Evolutionary conservation across 345 rosid genomes (phyloP).

Genomic region (Iberis pinnata): DNA sequence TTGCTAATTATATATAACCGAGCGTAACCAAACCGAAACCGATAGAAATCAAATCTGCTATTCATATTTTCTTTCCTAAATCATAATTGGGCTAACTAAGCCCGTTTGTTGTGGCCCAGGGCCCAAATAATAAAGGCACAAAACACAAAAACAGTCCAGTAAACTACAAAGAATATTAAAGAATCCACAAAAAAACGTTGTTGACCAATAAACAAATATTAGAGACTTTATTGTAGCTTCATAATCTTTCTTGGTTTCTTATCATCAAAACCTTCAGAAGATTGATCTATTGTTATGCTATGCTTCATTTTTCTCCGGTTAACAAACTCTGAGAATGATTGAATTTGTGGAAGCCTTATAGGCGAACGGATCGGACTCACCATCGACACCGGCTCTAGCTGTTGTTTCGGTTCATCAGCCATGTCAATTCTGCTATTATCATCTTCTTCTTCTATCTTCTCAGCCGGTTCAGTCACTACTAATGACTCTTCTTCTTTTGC

Average conservation of each 20-base stretch:
- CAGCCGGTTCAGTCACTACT: constrained; percentile 7
- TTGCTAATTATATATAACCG: no score
- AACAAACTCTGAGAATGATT: constrained; percentile 71
- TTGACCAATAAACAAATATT: neutral
- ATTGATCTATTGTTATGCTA: constrained; percentile 27
- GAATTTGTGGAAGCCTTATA: constrained; percentile 46
- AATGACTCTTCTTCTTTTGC: constrained; percentile 19
- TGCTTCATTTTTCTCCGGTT: constrained; percentile 39
- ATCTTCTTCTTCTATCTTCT: constrained; percentile 14
- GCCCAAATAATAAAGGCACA: no score
- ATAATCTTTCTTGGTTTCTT: constrained; percentile 43
- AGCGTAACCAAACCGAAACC: no score
- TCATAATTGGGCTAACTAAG: no score
- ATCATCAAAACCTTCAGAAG: constrained; percentile 24
- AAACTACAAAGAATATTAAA: no score
- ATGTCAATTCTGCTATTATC: neutral
- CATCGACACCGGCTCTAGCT: neutral
- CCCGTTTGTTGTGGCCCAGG: no score
- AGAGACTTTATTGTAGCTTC: constrained; percentile 39
- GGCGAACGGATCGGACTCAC: constrained; percentile 17
- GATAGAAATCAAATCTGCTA: no score
- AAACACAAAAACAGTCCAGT: no score
- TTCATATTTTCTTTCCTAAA: no score
- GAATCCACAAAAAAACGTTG: no score
- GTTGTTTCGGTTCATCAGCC: constrained; percentile 6